Base-by-base conservation (phyloP, 495 filamentous ascomycete species). In the Darksidea phi region DNA sequence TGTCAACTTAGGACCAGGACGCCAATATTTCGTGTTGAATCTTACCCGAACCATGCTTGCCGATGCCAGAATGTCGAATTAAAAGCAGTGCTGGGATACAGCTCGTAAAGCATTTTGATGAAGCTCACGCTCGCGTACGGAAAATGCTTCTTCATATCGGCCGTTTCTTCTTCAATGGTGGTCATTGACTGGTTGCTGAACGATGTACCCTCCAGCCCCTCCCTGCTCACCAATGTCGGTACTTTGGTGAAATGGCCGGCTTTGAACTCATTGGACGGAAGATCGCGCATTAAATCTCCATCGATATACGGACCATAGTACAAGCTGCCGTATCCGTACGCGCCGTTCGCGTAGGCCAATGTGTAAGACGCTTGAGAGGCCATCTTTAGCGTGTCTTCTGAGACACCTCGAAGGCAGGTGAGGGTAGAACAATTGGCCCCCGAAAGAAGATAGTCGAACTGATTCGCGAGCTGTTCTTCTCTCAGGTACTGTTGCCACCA, bases 41-140 rank as follows among this genome's bases (percentile, higher is more conserved):
- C 42, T 52, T 53, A 53, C 43, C 64, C 58, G 42, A 63, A 67
- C 54, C 54, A 59, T 8, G 50, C 25, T 32, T 57, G 52, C 7
- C 64, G 48, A 13, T 59, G 60, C 54, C 63, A 67, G 32, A 67
- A 64, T 1, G 59, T 64, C 1, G 54, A 54, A 20, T 67, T 64
- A 55, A 48, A 64, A 7, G 26, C 34, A 6, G 24, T 24, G 0
- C 6, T 26, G 7, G 65, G 60, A 47, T 67, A 67, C 12, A 67
- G 26, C n/a, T 52, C 20, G 43, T 45, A 60, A 1, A 64, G 6
- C 13, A 24, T 15, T 1, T 52, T 21, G 10, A 60, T 32, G 46
- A 64, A 64, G 8, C 13, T 17, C 3, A 42, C 24, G 23, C 46
- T 26, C 8, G 60, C 54, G 50, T 17, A 25, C 2, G 54, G 60